Base-by-base conservation (phyloP, 2,329 filamentous ascomycete species). In the Dothistroma pini region DNA sequence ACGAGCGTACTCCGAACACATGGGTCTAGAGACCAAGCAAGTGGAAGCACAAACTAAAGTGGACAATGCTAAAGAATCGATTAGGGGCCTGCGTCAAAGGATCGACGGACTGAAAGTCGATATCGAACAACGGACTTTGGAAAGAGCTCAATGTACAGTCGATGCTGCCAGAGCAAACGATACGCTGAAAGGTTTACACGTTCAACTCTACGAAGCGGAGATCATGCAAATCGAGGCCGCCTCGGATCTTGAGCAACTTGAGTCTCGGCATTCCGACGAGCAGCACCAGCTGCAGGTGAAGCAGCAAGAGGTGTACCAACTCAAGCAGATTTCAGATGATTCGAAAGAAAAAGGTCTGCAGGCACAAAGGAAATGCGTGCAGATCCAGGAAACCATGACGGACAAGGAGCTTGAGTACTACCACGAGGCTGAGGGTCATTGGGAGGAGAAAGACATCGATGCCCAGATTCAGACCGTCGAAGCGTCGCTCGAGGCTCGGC, bases 401-500 rank as follows among this genome's bases (percentile, higher is more conserved):
- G 68, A 73, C 8, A 61, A 65, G 9, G 68, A 74, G 54, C 25
- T 57, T 32, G 65, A 68, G 19, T 52, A 73, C 19, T 63, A 68
- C 8, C 61, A 65, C 19, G 60, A 70, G 65, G 72, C 76, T 85
- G 54, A 73, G 72, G 25, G 29, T 14, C 50, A 22, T 12, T 1
- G 63, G 63, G 55, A 58, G 1, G 74, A 75, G 0, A 86, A 89
- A 53, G 83, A 88, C 2, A 79, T 97, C 7, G 83, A 90, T 31
- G 81, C 84, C 10, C 88, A 96, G 62, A 89, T 97, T 54, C 82
- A 86, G 22, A 86, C 88, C 0, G 88, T 92, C 72, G 81, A 85
- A 63, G 87, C 89, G 25, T 88, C 89, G 62, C 84, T 97, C 2
- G 89, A 92, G 61, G 84, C 95, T 64, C 89, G 95, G 60, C 88